A percentile compares a stretch with the other conserved stretches of the same genome.
phyloP scores from a whole-genome alignment of 768 basidiomycete species.

The Paxillus involutus region DNA sequence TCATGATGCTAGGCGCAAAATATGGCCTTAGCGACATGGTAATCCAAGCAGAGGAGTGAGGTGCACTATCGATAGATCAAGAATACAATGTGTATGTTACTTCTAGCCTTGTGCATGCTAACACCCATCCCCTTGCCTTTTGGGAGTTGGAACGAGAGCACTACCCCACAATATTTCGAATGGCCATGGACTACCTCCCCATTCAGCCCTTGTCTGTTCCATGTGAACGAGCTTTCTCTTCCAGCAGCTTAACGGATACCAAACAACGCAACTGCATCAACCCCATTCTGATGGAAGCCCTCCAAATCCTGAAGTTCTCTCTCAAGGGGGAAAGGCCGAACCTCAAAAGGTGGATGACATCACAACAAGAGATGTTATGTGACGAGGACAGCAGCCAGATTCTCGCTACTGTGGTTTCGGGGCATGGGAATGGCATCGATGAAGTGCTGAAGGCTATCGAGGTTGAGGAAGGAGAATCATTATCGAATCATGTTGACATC shows the following conservation, averaged over 20 bases:
- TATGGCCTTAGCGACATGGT: neutral
- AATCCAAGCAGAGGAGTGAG: neutral
- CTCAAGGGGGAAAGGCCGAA: too few species aligned
- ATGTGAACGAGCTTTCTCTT: neutral
- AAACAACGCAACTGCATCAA: neutral
- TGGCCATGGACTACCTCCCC: slow-evolving; percentile 28
- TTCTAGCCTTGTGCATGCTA: neutral
- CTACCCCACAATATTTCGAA: slow-evolving; percentile 16
- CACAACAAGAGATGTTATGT: too few species aligned
- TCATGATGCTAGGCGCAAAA: neutral
- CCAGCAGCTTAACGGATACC: neutral
- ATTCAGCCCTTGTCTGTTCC: slow-evolving; percentile 14
- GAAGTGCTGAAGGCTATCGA: too few species aligned
- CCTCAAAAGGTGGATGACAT: too few species aligned
- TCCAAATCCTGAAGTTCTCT: too few species aligned
- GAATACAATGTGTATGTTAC: slow-evolving; percentile 2
- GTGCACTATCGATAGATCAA: neutral
- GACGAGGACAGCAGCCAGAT: too few species aligned
- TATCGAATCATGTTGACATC: too few species aligned
- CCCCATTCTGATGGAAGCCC: too few species aligned
- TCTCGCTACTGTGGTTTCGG: too few species aligned
- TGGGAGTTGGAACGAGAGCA: neutral
- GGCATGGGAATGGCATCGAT: too few species aligned
- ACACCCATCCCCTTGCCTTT: neutral
- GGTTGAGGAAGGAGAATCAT: too few species aligned